phyloP scores from a whole-genome alignment of 2,329 filamentous ascomycete genomes.

The Phyllosticta citribraziliensis region DNA sequence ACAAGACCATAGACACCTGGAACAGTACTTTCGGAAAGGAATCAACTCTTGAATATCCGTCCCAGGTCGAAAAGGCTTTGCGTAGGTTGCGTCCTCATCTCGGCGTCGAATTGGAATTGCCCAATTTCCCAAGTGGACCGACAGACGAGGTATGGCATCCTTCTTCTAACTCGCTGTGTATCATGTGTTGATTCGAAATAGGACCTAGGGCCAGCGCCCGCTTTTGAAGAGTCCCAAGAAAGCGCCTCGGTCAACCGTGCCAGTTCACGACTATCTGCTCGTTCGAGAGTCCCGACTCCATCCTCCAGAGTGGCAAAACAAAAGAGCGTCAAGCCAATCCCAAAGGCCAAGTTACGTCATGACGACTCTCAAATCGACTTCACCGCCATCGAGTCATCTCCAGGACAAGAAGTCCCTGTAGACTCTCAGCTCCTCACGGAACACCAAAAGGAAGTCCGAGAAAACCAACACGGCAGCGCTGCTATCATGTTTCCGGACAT shows the following conservation, averaged over 20 bases:
- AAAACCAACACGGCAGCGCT: conserved; percentile 56
- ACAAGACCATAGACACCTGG: conserved; percentile 53
- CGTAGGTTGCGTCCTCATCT: conserved; percentile 42
- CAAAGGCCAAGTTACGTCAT: conserved; percentile 54
- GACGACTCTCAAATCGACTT: conserved; percentile 78
- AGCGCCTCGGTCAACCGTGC: conserved; percentile 23
- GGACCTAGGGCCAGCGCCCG: neutral
- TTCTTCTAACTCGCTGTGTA: neutral
- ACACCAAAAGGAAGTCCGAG: conserved; percentile 65
- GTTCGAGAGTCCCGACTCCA: neutral
- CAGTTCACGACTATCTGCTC: neutral
- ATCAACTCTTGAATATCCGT: conserved; percentile 53
- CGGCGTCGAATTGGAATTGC: conserved; percentile 42
- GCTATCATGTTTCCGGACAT: conserved; percentile 60
- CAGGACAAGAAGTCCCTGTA: conserved; percentile 32
- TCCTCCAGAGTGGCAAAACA: neutral
- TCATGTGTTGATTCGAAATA: conserved; percentile 37
- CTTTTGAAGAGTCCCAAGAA: conserved; percentile 12
- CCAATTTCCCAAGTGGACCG: conserved; percentile 33
- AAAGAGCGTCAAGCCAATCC: conserved; percentile 17
- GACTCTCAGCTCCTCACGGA: conserved; percentile 72
- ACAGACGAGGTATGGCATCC: conserved; percentile 27
- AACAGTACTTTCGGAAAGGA: conserved; percentile 57
- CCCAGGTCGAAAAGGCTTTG: conserved; percentile 52
- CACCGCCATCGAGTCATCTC: conserved; percentile 54